Evolutionary conservation across 2,329 filamentous ascomycete genomes (phyloP).

Genomic region (Exophiala lecanii-corni): DNA sequence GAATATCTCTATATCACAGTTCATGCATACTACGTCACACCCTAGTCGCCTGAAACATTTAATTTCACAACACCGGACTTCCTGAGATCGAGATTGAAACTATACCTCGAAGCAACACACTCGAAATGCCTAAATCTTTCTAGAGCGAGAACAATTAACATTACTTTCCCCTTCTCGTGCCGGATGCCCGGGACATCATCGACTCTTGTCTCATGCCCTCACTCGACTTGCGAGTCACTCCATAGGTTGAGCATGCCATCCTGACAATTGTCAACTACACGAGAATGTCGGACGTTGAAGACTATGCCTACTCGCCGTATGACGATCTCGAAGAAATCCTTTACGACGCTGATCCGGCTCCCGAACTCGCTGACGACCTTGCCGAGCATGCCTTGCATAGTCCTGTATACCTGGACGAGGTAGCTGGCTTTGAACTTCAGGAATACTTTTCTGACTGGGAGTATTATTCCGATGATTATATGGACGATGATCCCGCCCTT

Average conservation of each 20-base stretch:
- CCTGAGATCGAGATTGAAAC: no score
- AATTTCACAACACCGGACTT: no score
- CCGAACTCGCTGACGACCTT: constrained; percentile 35
- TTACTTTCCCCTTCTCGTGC: no score
- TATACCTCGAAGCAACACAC: no score
- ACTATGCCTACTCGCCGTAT: constrained; percentile 24
- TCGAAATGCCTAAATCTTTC: no score
- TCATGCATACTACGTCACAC: no score
- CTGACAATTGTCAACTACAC: neutral
- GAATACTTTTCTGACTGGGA: constrained; percentile 44
- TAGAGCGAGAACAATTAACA: no score
- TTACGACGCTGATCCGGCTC: constrained; percentile 24
- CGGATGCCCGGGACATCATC: no score
- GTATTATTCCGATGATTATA: constrained; percentile 43
- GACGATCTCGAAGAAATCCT: constrained; percentile 26
- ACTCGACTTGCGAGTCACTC: no score
- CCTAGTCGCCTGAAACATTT: no score
- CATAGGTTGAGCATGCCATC: neutral
- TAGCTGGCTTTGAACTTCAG: constrained; percentile 33
- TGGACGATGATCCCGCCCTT: constrained; percentile 40
- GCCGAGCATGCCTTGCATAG: constrained; percentile 39
- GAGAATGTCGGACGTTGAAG: constrained; percentile 25
- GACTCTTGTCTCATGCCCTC: no score
- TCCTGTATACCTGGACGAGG: constrained; percentile 37
- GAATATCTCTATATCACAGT: no score